Conservation (phyloP, 495 filamentous ascomycete genomes). For the Penicillium lagena region DNA sequence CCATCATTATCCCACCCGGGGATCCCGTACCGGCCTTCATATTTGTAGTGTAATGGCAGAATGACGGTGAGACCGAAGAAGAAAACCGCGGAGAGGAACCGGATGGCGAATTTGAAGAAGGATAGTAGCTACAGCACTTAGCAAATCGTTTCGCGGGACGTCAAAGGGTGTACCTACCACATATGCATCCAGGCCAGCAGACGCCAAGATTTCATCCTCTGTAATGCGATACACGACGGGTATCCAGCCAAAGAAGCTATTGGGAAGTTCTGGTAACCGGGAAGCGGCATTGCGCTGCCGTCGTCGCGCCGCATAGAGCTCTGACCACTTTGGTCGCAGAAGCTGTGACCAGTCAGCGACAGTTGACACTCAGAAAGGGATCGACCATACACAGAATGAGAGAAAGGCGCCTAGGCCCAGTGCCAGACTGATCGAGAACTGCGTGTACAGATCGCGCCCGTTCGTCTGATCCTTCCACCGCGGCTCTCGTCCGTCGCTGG, state of each 20-base stretch:
- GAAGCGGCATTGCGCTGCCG: conserved; percentile 60
- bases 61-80: conserved; percentile 76
- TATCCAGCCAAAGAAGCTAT: conserved; percentile 91
- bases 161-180: conserved; percentile 52
- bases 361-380: not conserved
- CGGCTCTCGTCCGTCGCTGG: conserved; percentile 14
- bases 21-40: conserved; percentile 40
- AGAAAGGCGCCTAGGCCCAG: conserved; percentile 55
- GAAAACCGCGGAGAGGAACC: conserved; percentile 70
- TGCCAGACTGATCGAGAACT: conserved; percentile 50
- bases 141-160: too few relatives aligned
- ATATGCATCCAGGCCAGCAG: conserved; percentile 91
- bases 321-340: conserved; percentile 85
- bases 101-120: conserved; percentile 91
- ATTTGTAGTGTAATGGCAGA: conserved; percentile 76
- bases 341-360: conserved; percentile 32
- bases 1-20: conserved; percentile 33
- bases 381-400: conserved; percentile 51
- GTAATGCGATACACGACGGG: conserved; percentile 80
- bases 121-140: conserved; percentile 60
- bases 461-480: conserved; percentile 31
- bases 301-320: conserved; percentile 85
- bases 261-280: conserved; percentile 75
- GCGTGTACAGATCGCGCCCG: conserved; percentile 50
- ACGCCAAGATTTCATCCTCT: conserved; percentile 81